Conservation (phyloP, 306 rosid genomes). For the Hippophae tibetana region DNA sequence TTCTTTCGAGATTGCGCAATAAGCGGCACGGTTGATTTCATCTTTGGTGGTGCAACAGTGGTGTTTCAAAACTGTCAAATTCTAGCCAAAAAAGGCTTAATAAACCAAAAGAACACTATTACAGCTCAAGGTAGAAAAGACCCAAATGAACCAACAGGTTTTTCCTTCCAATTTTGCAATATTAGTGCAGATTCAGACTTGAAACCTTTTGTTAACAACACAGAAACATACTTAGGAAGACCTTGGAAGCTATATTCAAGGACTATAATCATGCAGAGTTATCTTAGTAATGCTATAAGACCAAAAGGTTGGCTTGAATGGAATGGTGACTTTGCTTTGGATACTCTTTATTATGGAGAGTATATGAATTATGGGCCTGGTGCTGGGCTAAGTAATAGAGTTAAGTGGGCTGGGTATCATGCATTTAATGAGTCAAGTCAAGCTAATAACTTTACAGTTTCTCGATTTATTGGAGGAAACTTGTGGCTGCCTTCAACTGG, state of each 20-base stretch:
- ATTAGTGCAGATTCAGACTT: conserved; percentile 57
- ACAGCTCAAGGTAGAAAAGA: conserved; percentile 88
- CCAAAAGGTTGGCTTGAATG: conserved; percentile 87
- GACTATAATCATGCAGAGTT: conserved; percentile 52
- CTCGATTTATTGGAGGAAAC: no score
- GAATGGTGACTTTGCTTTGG: conserved; percentile 40
- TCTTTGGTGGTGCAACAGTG: conserved; percentile 68
- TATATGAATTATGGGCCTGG: conserved; percentile 62
- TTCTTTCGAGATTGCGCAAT: conserved; percentile 71
- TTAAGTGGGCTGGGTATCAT: conserved; percentile 67
- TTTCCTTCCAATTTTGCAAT: conserved; percentile 75
- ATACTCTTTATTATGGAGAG: conserved; percentile 60
- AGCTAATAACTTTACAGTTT: conserved; percentile 10
- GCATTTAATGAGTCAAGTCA: conserved; percentile 30
- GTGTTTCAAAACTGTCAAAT: conserved; percentile 63
- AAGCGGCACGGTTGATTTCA: conserved; percentile 73
- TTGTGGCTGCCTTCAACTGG: no score
- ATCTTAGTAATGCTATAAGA: conserved; percentile 33
- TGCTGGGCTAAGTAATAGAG: conserved; percentile 31
- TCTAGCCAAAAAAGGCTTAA: conserved; percentile 42
- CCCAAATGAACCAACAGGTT: conserved; percentile 61
- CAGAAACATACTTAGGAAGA: conserved; percentile 53
- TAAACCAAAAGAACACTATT: conserved; percentile 68
- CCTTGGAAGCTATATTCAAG: conserved; percentile 82
- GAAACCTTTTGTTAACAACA: conserved; percentile 19